phyloP scores from a whole-genome alignment of 805 yeast species.

The Zygosaccharomyces kombuchaensis region DNA sequence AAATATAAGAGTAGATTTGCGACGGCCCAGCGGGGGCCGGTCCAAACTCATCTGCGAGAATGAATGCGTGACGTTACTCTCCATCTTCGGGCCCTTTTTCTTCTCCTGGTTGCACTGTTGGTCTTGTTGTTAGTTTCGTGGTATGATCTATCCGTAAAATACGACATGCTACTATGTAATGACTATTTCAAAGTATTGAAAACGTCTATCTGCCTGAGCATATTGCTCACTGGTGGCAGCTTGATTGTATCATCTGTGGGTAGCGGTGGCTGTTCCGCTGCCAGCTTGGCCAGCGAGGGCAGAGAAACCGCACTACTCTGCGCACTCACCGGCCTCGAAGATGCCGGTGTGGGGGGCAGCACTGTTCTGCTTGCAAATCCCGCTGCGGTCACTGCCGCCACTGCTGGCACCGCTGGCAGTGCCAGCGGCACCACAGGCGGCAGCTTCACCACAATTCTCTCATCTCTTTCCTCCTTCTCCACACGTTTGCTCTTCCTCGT shows the following conservation, averaged over 20 bases:
- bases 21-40: slow-evolving; percentile 37
- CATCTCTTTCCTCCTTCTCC: slow-evolving; percentile 1
- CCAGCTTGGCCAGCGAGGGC: slow-evolving; percentile 16
- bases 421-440: not conserved
- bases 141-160: slow-evolving; percentile 17
- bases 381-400: not conserved
- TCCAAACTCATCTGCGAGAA: slow-evolving; percentile 37
- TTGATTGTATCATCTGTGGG: slow-evolving; percentile 14
- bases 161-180: slow-evolving; percentile 16
- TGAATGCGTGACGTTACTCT: slow-evolving; percentile 25
- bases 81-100: slow-evolving; percentile 1
- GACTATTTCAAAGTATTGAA: slow-evolving; percentile 16
- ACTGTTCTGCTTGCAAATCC: not conserved
- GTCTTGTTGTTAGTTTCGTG: slow-evolving; percentile 1
- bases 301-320: slow-evolving; percentile 21
- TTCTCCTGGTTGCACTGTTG: slow-evolving; percentile 4
- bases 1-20: slow-evolving; percentile 68
- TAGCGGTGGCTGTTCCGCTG: slow-evolving; percentile 11
- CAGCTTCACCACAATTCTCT: not conserved
- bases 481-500: slow-evolving; percentile 31
- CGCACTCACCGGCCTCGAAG: slow-evolving; percentile 18
- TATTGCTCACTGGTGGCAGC: slow-evolving; percentile 29
- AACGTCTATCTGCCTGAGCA: slow-evolving; percentile 24
- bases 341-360: slow-evolving; percentile 16
- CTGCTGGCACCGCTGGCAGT: not conserved